Percentiles rank a stretch among this genome's conserved stretches.
Conservation (phyloP, 1,139 yeast species). For the Taiozyma onychis region DNA sequence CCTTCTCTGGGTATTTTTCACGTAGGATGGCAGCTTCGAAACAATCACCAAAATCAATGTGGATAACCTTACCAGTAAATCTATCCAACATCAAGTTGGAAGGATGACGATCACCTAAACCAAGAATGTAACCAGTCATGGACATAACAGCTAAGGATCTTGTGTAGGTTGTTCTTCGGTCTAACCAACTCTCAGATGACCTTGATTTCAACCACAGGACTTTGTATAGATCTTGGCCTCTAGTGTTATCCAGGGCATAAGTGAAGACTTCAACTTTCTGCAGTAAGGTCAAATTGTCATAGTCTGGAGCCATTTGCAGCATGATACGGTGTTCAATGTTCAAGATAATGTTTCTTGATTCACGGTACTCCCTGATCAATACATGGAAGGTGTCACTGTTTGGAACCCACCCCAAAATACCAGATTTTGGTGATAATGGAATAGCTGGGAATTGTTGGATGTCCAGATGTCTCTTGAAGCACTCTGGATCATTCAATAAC, state of each 20-base stretch:
- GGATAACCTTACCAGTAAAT: constrained; percentile 90
- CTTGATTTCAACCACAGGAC: constrained; percentile 95
- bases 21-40: constrained; percentile 96
- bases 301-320: constrained; percentile 98
- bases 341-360: constrained; percentile 78
- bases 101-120: constrained; percentile 97
- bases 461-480: constrained; percentile 92
- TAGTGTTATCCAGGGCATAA: constrained; percentile 88
- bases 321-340: constrained; percentile 93
- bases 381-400: constrained; percentile 96
- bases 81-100: constrained; percentile 94
- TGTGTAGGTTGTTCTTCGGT: constrained; percentile 92
- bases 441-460: constrained; percentile 90
- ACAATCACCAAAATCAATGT: constrained; percentile 98
- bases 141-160: constrained; percentile 97
- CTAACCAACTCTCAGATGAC: constrained; percentile 97
- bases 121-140: constrained; percentile 94
- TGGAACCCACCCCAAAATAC: constrained; percentile 94
- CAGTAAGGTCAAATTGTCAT: constrained; percentile 78
- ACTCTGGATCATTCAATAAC: constrained; percentile 85
- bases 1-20: constrained; percentile 96
- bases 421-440: constrained; percentile 96
- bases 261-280: constrained; percentile 97
- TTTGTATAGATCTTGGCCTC: constrained; percentile 94
- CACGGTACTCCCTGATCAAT: constrained; percentile 86